Evolutionary conservation across 176 grass and related monocot genomes (phyloP).

Genomic region (Carex cristatella): DNA sequence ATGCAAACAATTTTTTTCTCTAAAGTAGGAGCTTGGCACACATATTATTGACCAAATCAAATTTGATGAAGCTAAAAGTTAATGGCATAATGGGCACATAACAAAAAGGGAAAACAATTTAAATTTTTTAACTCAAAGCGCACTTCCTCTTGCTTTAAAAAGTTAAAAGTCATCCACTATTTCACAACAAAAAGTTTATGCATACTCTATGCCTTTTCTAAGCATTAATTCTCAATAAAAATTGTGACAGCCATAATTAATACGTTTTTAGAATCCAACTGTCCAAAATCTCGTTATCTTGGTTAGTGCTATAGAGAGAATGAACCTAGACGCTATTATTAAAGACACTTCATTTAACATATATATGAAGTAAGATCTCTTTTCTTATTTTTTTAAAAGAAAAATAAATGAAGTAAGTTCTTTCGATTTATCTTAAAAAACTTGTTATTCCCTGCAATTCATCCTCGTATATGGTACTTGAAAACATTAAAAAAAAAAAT

Average conservation of each 20-base stretch:
- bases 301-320: no score
- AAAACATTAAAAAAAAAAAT: not conserved
- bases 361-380: no score
- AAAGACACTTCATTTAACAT: no score
- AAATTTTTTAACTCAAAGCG: not conserved
- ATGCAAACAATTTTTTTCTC: not conserved
- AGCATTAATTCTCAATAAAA: no score
- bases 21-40: not conserved
- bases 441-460: not conserved
- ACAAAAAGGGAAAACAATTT: not conserved
- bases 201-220: not conserved
- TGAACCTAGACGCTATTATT: no score
- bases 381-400: not conserved
- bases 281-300: no score
- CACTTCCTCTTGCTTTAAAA: not conserved
- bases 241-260: no score
- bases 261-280: no score
- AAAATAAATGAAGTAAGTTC: not conserved
- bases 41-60: not conserved
- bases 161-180: not conserved
- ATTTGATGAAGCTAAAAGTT: not conserved
- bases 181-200: not conserved
- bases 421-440: not conserved
- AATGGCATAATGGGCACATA: not conserved
- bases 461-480: not conserved